Evolutionary conservation across 2,329 filamentous ascomycete genomes (phyloP).

Genomic region (Exophiala sideris): DNA sequence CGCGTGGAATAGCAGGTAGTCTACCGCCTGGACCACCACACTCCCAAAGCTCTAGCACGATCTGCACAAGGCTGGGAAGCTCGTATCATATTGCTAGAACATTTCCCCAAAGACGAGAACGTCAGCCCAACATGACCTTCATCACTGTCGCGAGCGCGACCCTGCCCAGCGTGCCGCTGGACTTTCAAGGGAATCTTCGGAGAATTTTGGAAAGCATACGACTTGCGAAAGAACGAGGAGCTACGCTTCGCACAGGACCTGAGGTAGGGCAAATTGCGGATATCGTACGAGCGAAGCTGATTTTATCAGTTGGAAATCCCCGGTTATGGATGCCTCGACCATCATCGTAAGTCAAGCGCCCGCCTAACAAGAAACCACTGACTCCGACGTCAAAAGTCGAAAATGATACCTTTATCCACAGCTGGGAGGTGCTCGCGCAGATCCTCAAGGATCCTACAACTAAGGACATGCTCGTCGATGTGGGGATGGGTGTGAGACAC

Average conservation of each 20-base stretch:
- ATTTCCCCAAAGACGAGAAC: too few relatives aligned
- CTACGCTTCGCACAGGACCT: conserved; percentile 60
- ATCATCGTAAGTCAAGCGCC: conserved; percentile 53
- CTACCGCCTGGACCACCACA: too few relatives aligned
- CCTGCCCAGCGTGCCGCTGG: conserved; percentile 41
- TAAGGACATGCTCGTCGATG: conserved; percentile 64
- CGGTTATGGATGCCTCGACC: conserved; percentile 68
- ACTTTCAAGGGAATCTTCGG: conserved; percentile 61
- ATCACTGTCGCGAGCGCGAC: too few relatives aligned
- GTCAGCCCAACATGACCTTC: too few relatives aligned
- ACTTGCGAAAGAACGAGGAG: conserved; percentile 58
- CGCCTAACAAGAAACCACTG: conserved; percentile 37
- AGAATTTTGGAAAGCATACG: conserved; percentile 63
- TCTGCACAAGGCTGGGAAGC: too few relatives aligned
- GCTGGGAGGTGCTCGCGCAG: conserved; percentile 59
- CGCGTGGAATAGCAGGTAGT: too few relatives aligned
- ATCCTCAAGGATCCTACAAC: conserved; percentile 60
- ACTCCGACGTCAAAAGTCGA: conserved; percentile 35
- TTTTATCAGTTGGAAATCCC: conserved; percentile 45
- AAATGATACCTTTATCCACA: conserved; percentile 56
- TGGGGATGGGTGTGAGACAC: conserved; percentile 27
- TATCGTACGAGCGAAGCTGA: background rate
- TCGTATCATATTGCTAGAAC: too few relatives aligned
- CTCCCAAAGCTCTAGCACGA: too few relatives aligned
- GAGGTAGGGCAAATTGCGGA: conserved; percentile 44